Percentiles rank a stretch among this genome's conserved stretches.
Evolutionary conservation across 176 grass and related monocot genomes (phyloP).

Genomic region (Eleusine indica): DNA sequence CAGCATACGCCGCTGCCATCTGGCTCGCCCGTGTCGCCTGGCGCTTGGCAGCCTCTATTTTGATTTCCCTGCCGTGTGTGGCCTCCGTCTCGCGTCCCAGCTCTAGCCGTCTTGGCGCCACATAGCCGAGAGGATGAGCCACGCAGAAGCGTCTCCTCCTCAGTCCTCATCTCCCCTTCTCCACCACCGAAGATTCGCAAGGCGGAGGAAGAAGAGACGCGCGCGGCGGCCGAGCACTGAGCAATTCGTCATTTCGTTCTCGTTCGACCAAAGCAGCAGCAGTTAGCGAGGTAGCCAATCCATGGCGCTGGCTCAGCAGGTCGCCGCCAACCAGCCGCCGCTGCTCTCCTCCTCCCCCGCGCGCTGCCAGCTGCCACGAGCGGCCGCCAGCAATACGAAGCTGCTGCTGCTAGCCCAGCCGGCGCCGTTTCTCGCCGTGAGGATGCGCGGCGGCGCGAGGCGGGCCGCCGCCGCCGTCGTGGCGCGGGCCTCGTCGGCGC

Average conservation of each 20-base stretch:
- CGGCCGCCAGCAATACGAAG: conserved; percentile 7
- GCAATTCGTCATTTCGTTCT: neutral
- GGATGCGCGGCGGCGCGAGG: neutral
- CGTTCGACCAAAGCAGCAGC: neutral
- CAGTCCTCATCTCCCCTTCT: conserved; percentile 1
- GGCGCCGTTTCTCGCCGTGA: conserved; percentile 29
- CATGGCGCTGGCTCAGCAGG: conserved; percentile 52
- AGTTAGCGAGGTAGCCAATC: neutral
- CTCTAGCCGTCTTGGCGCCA: conserved; percentile 42
- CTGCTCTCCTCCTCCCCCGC: conserved; percentile 57
- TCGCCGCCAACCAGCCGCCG: conserved; percentile 48
- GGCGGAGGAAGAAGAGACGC: neutral
- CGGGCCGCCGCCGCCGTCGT: conserved; percentile 3
- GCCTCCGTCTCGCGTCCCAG: conserved; percentile 38
- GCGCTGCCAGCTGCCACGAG: conserved; percentile 21
- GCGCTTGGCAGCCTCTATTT: conserved; percentile 17
- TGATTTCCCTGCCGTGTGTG: conserved; percentile 39
- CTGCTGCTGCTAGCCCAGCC: neutral
- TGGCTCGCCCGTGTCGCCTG: neutral
- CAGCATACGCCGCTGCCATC: neutral
- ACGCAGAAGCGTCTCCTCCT: conserved; percentile 39
- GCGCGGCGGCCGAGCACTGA: neutral
- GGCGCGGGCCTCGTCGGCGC: conserved; percentile 45
- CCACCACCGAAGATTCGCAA: conserved; percentile 11
- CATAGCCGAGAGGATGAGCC: conserved; percentile 44